Base-by-base conservation (phyloP, 306 rosid species). In the Trifolium pratense region DNA sequence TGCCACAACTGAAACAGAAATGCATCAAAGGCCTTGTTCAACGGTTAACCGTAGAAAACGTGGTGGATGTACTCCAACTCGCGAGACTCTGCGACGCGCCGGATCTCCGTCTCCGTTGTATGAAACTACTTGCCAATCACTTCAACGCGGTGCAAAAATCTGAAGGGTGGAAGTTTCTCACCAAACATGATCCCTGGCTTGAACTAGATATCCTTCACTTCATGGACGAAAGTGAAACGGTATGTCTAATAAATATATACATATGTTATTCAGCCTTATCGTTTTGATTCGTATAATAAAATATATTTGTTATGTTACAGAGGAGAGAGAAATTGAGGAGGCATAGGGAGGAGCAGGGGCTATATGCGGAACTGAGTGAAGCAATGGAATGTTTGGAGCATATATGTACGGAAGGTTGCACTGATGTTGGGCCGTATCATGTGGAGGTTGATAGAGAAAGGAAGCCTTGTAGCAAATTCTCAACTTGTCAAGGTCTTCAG, bases 381-480 rank as follows among this genome's bases (percentile, higher is more conserved):
- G 99, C 99, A 0, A 94, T 94, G 99, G 95, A 89, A 77, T 94
- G 97, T 70, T 43, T 94, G 83, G 96, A 94, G 40, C 99, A 94
- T 91, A 91, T 94, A 7, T 94, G 94, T 68, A 73, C 87, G 2
- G 96, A 94, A 48, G 99, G 99, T 0, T 94, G 97, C 86, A 94
- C 92, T 0, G 73, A 70, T 0, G 96, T 94, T 8, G 96, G 96
- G 43, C 99, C 99, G 0, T 51, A 70, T 43, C 84, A 87, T 37
- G 74, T 80, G 86, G 91, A 79, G 68, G 85, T 80, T 13, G 78
- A 23, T 1, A 69, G 29, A 58, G 89, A 80, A 78, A 85, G n/a
- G 72, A 76, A 40, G 14, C 96, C 98, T 1, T 94, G 99, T 23
- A 70, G 46, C 66, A 86, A 73, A 46, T 94, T 81, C 86, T 25